Evolutionary conservation across 2,329 filamentous ascomycete genomes (phyloP).

Genomic region (Didymella exigua): DNA sequence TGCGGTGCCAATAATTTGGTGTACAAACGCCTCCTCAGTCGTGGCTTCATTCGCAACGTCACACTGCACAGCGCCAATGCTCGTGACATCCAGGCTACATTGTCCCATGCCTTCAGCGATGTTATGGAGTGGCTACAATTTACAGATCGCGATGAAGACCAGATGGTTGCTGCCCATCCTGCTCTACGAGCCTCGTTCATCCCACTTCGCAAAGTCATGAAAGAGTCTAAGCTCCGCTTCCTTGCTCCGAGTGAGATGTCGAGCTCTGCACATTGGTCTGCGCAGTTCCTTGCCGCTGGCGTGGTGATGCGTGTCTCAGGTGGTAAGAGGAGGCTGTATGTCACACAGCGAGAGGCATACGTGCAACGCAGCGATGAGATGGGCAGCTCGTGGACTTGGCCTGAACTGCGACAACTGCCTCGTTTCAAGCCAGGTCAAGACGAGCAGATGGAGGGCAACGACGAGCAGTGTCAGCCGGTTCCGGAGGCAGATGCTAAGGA

Average conservation of each 20-base stretch:
- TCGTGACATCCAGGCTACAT: slow-evolving; percentile 68
- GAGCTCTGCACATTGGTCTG: slow-evolving; percentile 73
- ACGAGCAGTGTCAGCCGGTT: slow-evolving; percentile 50
- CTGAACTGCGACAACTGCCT: slow-evolving; percentile 67
- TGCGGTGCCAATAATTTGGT: slow-evolving; percentile 67
- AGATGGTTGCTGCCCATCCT: slow-evolving; percentile 44
- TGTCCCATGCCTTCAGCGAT: slow-evolving; percentile 66
- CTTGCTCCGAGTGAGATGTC: slow-evolving; percentile 74
- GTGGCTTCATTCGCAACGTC: slow-evolving; percentile 71
- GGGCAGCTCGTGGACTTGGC: slow-evolving; percentile 69
- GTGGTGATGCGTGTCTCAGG: slow-evolving; percentile 74
- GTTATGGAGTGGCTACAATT: slow-evolving; percentile 49
- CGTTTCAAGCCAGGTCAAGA: slow-evolving; percentile 58
- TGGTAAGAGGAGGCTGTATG: slow-evolving; percentile 68
- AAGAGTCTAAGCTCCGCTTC: slow-evolving; percentile 73
- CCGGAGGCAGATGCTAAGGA: slow-evolving; percentile 68
- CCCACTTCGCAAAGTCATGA: slow-evolving; percentile 77
- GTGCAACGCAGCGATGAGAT: slow-evolving; percentile 65
- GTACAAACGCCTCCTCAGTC: slow-evolving; percentile 74
- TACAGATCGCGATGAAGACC: slow-evolving; percentile 35
- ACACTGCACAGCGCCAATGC: slow-evolving; percentile 68
- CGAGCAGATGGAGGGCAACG: slow-evolving; percentile 39
- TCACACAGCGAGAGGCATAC: slow-evolving; percentile 77
- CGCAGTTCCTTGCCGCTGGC: slow-evolving; percentile 70
- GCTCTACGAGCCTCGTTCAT: slow-evolving; percentile 73